Base-by-base conservation (phyloP, 495 filamentous ascomycete genomes). In the Trichodelitschia bisporula region DNA sequence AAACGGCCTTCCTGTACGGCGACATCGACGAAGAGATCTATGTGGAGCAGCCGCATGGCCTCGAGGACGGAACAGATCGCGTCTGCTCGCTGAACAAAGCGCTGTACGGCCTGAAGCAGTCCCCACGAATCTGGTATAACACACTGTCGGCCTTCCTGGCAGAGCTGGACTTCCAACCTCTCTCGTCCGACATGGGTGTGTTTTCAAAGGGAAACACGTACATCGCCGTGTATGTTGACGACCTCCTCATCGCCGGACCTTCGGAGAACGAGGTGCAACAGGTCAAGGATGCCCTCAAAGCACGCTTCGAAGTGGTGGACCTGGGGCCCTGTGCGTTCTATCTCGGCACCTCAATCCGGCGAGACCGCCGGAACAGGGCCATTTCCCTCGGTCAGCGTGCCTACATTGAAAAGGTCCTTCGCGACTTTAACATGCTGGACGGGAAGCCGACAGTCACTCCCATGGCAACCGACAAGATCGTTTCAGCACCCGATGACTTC, bases 41-140 rank as follows among this genome's bases (percentile, higher is more conserved):
- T 18, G 34, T 50, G 11, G 14, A 37, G 26, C 39, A 32, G 27
- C 45, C 42, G 3, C 6, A 28, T 18, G 4, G 25, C 16, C 9
- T 38, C 12, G 26, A 9, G 6, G 30, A 40, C 20, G 41, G 38
- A 4, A 30, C 18, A 21, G 3, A 9, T 12, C 36, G 27, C 28
- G 39, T 43, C 26, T 36, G n/a, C 9, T 8, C 10, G 4, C 34
- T 40, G 10, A 8, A 31, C 17, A 48, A 42, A 32, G 52, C 47
- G 9, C 33, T 59, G 8, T 59, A 59, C 30, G 43, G 51, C 6
- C 41, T 58, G 2, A 59, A 57, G 30, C 41, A 59, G 39, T 41
- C 48, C 9, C 49, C 47, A 21, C 33, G 43, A 1, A 38, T 47
- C 23, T 58, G 39, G 47, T 56, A 55, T 32, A 26, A 46, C 23